Evolutionary conservation across 179 eudicot species (phyloP).

Genomic region (Gypsophila paniculata): DNA sequence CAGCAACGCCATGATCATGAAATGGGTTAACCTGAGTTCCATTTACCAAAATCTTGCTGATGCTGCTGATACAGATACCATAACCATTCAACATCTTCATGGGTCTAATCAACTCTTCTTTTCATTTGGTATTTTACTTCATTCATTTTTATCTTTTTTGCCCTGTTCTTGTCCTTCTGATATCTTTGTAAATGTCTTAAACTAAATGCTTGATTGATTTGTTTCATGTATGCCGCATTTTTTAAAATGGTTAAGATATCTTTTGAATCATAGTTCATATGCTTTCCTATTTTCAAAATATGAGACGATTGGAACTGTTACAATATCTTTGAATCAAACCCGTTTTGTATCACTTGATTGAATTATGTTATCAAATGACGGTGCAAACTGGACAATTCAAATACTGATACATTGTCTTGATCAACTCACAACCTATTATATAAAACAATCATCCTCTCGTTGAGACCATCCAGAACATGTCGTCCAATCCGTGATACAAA

Average conservation of each 20-base stretch:
- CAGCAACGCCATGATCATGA: not conserved
- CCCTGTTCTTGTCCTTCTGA: not conserved
- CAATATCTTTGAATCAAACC: not conserved
- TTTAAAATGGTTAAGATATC: not conserved
- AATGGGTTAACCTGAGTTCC: constrained; percentile 5
- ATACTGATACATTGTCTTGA: not conserved
- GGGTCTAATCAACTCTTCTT: not conserved
- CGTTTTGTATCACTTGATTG: not conserved
- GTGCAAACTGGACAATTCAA: not conserved
- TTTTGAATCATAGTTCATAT: not conserved
- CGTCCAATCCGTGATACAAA: too few relatives aligned
- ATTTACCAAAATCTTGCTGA: constrained; percentile 7
- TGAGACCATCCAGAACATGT: too few relatives aligned
- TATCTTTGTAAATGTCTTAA: not conserved
- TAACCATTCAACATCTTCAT: constrained; percentile 9
- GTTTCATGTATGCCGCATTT: not conserved
- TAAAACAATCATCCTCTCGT: too few relatives aligned
- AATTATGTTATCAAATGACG: not conserved
- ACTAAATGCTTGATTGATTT: not conserved
- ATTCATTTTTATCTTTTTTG: not conserved
- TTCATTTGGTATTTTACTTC: not conserved
- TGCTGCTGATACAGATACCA: constrained; percentile 8
- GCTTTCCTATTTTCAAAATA: not conserved
- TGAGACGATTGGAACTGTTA: too few relatives aligned
- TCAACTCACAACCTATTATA: too few relatives aligned